Percentiles rank a stretch among this genome's conserved stretches.
Conservation (phyloP, 495 filamentous ascomycete genomes). For the Lophiotrema nucula region DNA sequence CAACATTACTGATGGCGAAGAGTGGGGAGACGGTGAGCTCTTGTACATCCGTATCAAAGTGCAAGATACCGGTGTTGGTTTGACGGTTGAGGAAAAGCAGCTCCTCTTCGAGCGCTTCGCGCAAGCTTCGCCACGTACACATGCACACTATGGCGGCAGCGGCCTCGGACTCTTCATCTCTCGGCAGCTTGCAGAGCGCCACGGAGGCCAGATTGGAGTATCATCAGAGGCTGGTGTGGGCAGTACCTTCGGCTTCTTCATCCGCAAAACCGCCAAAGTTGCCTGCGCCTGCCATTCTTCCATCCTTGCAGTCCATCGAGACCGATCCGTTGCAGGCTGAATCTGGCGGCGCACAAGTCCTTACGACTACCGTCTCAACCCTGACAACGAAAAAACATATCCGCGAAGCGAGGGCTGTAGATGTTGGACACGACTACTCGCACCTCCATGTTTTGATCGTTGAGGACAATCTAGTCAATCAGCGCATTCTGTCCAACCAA, state of each 20-base stretch:
- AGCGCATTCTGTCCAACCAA: slow-evolving; percentile 35
- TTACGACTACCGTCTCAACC: no score
- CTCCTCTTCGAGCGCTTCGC: slow-evolving; percentile 39
- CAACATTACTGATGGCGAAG: slow-evolving; percentile 20
- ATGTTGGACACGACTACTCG: no score
- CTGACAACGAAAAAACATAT: no score
- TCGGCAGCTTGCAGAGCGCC: slow-evolving; percentile 37
- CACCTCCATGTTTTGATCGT: slow-evolving; percentile 32
- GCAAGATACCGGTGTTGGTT: slow-evolving; percentile 39
- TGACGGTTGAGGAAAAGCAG: slow-evolving; percentile 34
- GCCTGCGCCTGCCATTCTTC: no score
- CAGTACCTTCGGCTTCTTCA: slow-evolving; percentile 40
- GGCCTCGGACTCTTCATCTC: slow-evolving; percentile 42
- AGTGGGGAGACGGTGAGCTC: slow-evolving; percentile 35
- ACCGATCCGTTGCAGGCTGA: no score
- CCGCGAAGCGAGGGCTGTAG: no score
- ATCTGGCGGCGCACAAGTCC: no score
- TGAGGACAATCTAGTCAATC: slow-evolving; percentile 41
- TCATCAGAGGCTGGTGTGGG: slow-evolving; percentile 33
- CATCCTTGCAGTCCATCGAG: no score
- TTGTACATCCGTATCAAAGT: slow-evolving; percentile 38
- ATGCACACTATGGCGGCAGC: slow-evolving; percentile 38
- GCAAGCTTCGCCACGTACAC: slow-evolving; percentile 40
- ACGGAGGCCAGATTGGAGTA: slow-evolving; percentile 42
- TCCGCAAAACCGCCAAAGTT: no score